Conservation (phyloP, 1,139 yeast species). For the Hemisphaericaspora xylofermentans region DNA sequence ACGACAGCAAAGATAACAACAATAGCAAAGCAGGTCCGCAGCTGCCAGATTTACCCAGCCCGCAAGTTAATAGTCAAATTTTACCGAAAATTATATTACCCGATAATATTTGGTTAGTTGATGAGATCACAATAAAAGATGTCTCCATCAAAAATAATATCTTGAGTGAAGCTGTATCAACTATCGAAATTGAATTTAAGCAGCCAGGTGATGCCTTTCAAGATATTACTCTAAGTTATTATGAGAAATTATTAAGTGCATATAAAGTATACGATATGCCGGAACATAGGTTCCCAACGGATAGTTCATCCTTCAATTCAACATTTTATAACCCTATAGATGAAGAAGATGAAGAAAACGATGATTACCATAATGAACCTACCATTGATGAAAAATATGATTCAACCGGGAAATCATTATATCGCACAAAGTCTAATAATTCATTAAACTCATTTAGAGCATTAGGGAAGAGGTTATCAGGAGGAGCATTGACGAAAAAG, state of each 20-base stretch:
- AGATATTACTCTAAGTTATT: slow-evolving; percentile 32
- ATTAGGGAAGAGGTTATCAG: slow-evolving; percentile 8
- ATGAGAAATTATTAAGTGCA: slow-evolving; percentile 36
- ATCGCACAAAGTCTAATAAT: slow-evolving; percentile 22
- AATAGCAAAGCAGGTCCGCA: background rate
- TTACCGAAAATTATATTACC: slow-evolving; percentile 39
- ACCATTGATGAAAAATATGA: background rate
- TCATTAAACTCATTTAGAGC: slow-evolving; percentile 15
- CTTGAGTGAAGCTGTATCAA: slow-evolving; percentile 34
- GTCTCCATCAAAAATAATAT: slow-evolving; percentile 34
- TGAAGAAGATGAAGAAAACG: slow-evolving; percentile 24
- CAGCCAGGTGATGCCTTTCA: slow-evolving; percentile 21
- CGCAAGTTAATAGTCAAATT: slow-evolving; percentile 12
- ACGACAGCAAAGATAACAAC: background rate
- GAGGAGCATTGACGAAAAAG: slow-evolving; percentile 19
- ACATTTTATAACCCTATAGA: slow-evolving; percentile 14
- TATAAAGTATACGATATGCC: slow-evolving; percentile 37
- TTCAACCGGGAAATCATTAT: slow-evolving; percentile 8
- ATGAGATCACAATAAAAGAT: slow-evolving; percentile 33
- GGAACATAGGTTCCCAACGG: background rate
- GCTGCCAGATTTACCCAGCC: background rate
- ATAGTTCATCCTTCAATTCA: background rate
- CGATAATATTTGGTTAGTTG: slow-evolving; percentile 40
- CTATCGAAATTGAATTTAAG: slow-evolving; percentile 29
- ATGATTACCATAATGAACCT: slow-evolving; percentile 7